A percentile compares a stretch with the other conserved stretches of the same genome.
phyloP scores from a whole-genome alignment of 768 basidiomycete genomes.

The Collybia mongolica region DNA sequence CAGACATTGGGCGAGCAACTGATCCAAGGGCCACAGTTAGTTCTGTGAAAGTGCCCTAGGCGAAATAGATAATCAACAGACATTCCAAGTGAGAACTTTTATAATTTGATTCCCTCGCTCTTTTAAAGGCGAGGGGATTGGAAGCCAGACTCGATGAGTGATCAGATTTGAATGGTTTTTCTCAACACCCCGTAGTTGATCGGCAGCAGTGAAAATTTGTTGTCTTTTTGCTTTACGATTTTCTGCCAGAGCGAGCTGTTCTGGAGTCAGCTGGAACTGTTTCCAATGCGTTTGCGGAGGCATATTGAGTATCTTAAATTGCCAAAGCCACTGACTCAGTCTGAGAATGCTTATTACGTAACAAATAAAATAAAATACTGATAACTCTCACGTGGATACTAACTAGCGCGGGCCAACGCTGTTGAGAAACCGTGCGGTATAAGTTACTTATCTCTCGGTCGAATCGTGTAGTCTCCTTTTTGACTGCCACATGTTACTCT shows the following conservation, averaged over 20 bases:
- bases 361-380: too few relatives aligned
- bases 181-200: constrained; percentile 4
- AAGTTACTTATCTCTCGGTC: not conserved
- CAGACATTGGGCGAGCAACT: constrained; percentile 79
- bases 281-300: constrained; percentile 5
- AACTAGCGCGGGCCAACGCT: too few relatives aligned
- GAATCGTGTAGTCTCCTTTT: not conserved
- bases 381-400: too few relatives aligned
- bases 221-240: constrained; percentile 44
- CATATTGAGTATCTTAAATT: constrained; percentile 4
- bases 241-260: constrained; percentile 55
- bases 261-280: constrained; percentile 38
- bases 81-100: constrained; percentile 83
- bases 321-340: not conserved
- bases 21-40: constrained; percentile 10
- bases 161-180: constrained; percentile 23
- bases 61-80: constrained; percentile 38
- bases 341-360: too few relatives aligned
- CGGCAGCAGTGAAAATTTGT: not conserved
- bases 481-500: constrained; percentile 32
- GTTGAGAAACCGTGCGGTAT: too few relatives aligned
- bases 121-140: constrained; percentile 19
- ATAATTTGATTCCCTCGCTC: constrained; percentile 28
- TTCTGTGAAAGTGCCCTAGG: not conserved
- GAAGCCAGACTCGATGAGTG: constrained; percentile 39